Base-by-base conservation (phyloP, 208 protist genomes). In the Trypanosoma conorhini region DNA sequence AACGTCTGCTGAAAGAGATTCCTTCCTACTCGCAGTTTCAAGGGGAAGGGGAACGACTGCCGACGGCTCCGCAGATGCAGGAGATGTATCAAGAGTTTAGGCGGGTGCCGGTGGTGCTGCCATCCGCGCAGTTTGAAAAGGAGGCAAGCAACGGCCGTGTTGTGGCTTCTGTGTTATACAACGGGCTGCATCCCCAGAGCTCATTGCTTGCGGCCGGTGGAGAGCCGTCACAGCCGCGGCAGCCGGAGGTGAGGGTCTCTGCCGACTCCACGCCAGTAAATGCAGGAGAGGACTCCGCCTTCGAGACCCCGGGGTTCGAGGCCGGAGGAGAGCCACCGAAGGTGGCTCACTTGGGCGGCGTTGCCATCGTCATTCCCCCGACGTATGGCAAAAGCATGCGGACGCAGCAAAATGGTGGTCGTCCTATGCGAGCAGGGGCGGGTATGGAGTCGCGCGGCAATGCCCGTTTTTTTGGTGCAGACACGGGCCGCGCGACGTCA, bases 1-100 rank as follows among this genome's bases (percentile, higher is more conserved):
- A 96, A 42, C 83, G 87, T 8, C 66, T 96, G 58, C 71, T 96
- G 28, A 93, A 94, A 70, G 92, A 96, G 58, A 88, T 93, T 24
- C 89, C 92, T 0, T 70, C 62, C 42, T 94, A 95, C 74, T 72
- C 80, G 10, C 76, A 86, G 21, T 87, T 79, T 67, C 79, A 84
- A 42, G 78, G 75, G 8, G 78, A 82, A 26, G 70, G 62, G 1
- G 73, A 73, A 30, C 61, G 67, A 56, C 61, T 57, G 55, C 58
- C 66, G 2, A 73, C 76, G 2, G 46, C 62, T 17, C 58, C 74
- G 44, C 80, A 79, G 48, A 22, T 87, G 21, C 86, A 91, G 15
- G 65, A 83, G 3, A 65, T 95, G 22, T 95, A 80, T 67, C 86
- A 95, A 60, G 73, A 90, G 28, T 89, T 95, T 55, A 78, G 86